A percentile compares a stretch with the other conserved stretches of the same genome.
phyloP scores from a whole-genome alignment of 495 filamentous ascomycete species.

The Penicillium maclennaniae region DNA sequence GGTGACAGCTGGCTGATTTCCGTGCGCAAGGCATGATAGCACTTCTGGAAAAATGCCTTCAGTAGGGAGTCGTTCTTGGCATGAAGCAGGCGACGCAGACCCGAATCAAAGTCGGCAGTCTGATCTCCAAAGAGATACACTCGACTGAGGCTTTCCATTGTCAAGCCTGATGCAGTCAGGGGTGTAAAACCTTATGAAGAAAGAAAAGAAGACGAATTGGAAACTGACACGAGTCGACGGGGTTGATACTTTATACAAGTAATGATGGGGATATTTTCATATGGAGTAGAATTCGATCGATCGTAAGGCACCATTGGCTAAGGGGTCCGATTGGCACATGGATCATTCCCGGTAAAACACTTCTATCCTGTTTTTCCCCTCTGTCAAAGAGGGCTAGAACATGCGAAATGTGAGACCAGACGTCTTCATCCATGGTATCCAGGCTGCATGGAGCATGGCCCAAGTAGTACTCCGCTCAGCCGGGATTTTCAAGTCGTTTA shows the following conservation, averaged over 20 bases:
- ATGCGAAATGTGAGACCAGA: background rate
- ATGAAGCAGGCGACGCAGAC: slow-evolving; percentile 60
- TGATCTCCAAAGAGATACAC: slow-evolving; percentile 72
- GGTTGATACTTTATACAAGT: slow-evolving; percentile 23
- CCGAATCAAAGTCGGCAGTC: slow-evolving; percentile 65
- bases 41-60: slow-evolving; percentile 61
- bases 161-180: slow-evolving; percentile 14
- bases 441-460: background rate
- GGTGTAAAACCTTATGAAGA: slow-evolving; percentile 13
- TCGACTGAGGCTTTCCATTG: slow-evolving; percentile 32
- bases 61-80: slow-evolving; percentile 62
- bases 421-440: slow-evolving; percentile 1
- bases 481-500: background rate
- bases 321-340: slow-evolving; percentile 9
- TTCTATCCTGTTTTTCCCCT: slow-evolving; percentile 7
- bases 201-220: slow-evolving; percentile 7
- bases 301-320: slow-evolving; percentile 4
- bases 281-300: slow-evolving; percentile 8
- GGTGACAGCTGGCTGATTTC: slow-evolving; percentile 59
- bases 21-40: slow-evolving; percentile 56
- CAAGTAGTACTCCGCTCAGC: slow-evolving; percentile 9
- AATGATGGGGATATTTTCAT: background rate
- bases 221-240: slow-evolving; percentile 1
- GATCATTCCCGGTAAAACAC: background rate
- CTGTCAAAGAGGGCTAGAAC: background rate